Conservation (phyloP, 192 early-diverging fungal species). For the Podila epicladia region DNA sequence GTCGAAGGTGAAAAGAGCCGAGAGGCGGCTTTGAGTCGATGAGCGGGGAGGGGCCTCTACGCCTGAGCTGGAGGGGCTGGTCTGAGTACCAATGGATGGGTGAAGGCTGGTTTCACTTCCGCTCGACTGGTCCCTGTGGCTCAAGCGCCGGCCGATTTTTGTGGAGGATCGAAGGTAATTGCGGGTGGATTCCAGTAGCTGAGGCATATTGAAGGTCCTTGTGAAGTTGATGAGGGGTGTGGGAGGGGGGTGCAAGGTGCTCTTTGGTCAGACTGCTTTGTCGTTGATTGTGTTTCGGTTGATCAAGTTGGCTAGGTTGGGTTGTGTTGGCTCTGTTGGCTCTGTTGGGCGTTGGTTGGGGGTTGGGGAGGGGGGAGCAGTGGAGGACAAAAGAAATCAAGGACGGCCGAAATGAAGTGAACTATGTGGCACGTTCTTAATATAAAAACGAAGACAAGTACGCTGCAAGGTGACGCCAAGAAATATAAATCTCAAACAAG, state of each 20-base stretch:
- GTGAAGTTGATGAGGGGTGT: background rate
- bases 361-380: background rate
- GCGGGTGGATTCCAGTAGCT: constrained; percentile 35
- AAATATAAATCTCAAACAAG: background rate
- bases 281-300: background rate
- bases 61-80: background rate
- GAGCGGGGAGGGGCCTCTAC: background rate
- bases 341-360: background rate
- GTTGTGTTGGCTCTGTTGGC: background rate
- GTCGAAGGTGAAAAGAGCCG: constrained; percentile 29
- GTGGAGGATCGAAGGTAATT: constrained; percentile 38
- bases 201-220: constrained; percentile 14
- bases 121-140: constrained; percentile 33
- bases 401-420: background rate
- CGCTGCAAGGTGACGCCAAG: background rate
- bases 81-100: background rate
- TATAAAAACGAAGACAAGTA: background rate
- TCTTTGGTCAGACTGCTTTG: background rate
- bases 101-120: constrained; percentile 34
- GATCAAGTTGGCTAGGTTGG: background rate
- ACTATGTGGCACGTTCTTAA: background rate
- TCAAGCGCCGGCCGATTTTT: constrained; percentile 33
- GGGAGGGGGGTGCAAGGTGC: background rate
- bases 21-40: constrained; percentile 30
- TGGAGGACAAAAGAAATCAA: background rate